These are phyloP conservation scores for Penicillium riverlandense DNA, from an alignment of 495 filamentous ascomycete genomes.

Conservation along the genomic window DNA sequence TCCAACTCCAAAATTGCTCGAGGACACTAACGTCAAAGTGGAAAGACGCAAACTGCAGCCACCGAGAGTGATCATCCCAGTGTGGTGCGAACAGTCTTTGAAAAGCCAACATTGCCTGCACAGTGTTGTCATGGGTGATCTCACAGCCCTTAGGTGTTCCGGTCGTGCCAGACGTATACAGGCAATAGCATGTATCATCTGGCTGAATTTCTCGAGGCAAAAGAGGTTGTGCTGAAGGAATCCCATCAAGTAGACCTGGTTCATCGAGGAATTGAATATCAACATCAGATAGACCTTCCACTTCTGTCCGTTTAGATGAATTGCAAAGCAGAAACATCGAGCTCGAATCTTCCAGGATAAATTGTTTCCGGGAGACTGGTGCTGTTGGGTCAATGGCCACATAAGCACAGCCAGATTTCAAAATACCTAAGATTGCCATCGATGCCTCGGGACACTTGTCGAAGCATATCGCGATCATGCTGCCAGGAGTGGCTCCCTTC, in stretches of 20 bases:
- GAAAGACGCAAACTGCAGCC: constrained; percentile 82
- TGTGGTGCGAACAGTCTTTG: constrained; percentile 29
- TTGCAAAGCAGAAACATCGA: constrained; percentile 18
- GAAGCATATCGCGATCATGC: constrained; percentile 36
- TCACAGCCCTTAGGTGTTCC: constrained; percentile 98
- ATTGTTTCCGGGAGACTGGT: constrained; percentile 36
- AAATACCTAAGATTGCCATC: constrained; percentile 35
- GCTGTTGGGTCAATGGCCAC: constrained; percentile 52
- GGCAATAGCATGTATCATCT: constrained; percentile 88
- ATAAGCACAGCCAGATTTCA: constrained; percentile 64
- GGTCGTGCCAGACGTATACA: constrained; percentile 96
- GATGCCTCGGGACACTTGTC: constrained; percentile 36
- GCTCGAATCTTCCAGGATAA: constrained; percentile 30
- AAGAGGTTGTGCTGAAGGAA: constrained; percentile 10
- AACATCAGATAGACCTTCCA: constrained; percentile 13
- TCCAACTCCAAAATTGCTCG: constrained; percentile 89
- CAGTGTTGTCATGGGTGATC: constrained; percentile 40
- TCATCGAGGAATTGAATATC: constrained; percentile 26
- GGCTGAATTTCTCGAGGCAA: constrained; percentile 32
- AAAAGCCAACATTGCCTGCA: constrained; percentile 35
- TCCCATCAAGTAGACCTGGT: constrained; percentile 14
- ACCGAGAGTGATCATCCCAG: constrained; percentile 59
- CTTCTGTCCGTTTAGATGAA: constrained; percentile 5
- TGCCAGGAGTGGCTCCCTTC: constrained; percentile 19
- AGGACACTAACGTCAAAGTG: constrained; percentile 86